phyloP scores from a whole-genome alignment of 1,284 basidiomycete genomes.

The Trametes versicolor region DNA sequence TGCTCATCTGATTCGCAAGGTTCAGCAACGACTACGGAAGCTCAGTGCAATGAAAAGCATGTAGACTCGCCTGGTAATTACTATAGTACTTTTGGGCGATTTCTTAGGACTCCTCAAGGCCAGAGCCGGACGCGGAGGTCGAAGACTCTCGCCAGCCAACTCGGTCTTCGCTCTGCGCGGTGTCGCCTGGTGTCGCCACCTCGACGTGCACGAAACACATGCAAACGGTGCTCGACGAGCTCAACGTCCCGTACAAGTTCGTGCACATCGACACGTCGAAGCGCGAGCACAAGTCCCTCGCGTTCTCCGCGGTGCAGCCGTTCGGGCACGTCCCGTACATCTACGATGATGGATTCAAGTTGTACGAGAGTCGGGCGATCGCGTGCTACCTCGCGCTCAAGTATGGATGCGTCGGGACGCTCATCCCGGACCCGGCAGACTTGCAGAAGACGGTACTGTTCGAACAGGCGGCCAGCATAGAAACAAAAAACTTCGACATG shows the following conservation, averaged over 20 bases:
- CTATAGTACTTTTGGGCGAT: no score
- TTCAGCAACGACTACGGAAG: no score
- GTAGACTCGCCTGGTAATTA: no score
- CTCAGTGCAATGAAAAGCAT: no score
- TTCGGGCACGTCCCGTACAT: slow-evolving; percentile 78
- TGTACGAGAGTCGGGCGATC: slow-evolving; percentile 66
- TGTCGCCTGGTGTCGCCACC: slow-evolving; percentile 45
- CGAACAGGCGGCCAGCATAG: slow-evolving; percentile 65
- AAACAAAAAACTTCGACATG: slow-evolving; percentile 61
- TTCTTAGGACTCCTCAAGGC: no score
- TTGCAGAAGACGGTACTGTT: slow-evolving; percentile 54
- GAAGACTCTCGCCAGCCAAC: no score
- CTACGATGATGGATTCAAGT: slow-evolving; percentile 56
- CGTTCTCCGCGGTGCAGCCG: slow-evolving; percentile 60
- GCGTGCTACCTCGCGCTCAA: slow-evolving; percentile 57
- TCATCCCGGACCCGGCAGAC: slow-evolving; percentile 45
- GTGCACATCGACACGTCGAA: slow-evolving; percentile 52
- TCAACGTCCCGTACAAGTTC: slow-evolving; percentile 60
- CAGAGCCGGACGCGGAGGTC: no score
- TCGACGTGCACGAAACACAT: slow-evolving; percentile 61
- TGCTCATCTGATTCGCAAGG: no score
- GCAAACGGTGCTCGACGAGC: slow-evolving; percentile 57
- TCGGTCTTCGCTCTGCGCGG: slow-evolving; percentile 64
- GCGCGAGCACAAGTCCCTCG: slow-evolving; percentile 58
- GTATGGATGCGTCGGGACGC: slow-evolving; percentile 50